These are phyloP conservation scores for Apiospora hydei DNA, from an alignment of 2,329 filamentous ascomycete species.

Conservation along the genomic window DNA sequence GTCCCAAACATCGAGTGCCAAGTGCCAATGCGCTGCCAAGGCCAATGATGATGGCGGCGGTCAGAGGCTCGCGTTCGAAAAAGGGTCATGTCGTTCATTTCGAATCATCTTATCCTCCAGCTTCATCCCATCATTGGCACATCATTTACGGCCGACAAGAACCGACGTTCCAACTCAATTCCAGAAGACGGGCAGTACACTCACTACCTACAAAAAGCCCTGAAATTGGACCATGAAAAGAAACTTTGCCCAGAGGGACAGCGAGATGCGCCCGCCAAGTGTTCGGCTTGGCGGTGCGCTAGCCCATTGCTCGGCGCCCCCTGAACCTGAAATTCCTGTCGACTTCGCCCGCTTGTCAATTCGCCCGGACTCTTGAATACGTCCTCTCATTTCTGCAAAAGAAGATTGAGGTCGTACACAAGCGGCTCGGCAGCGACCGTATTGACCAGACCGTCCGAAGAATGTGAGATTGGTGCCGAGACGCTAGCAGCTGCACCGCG, in stretches of 20 bases:
- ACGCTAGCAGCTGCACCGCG: neutral
- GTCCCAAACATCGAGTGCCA: conserved; percentile 1
- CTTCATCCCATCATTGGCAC: neutral
- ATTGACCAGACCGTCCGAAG: conserved; percentile 4
- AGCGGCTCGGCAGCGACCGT: conserved; percentile 4
- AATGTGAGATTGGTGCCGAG: conserved; percentile 10
- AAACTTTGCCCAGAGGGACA: neutral
- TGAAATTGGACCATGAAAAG: neutral
- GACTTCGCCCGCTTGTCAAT: neutral
- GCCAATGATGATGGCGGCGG: neutral
- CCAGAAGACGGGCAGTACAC: neutral
- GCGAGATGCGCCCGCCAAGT: neutral
- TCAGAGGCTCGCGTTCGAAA: neutral
- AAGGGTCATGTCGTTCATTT: neutral
- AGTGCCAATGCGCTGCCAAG: conserved; percentile 14
- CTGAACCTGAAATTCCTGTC: neutral
- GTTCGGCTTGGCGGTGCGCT: conserved; percentile 8
- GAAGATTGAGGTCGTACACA: neutral
- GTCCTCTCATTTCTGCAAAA: neutral
- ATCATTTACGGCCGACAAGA: neutral
- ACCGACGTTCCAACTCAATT: neutral
- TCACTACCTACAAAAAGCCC: too few relatives aligned
- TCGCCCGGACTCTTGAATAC: neutral
- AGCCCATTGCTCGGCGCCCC: conserved; percentile 14
- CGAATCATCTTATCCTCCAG: neutral